Evolutionary conservation across 1,284 basidiomycete species (phyloP), one percentile per base, ranked within the genome.

Genomic region (Ceratobasidium sp.): DNA sequence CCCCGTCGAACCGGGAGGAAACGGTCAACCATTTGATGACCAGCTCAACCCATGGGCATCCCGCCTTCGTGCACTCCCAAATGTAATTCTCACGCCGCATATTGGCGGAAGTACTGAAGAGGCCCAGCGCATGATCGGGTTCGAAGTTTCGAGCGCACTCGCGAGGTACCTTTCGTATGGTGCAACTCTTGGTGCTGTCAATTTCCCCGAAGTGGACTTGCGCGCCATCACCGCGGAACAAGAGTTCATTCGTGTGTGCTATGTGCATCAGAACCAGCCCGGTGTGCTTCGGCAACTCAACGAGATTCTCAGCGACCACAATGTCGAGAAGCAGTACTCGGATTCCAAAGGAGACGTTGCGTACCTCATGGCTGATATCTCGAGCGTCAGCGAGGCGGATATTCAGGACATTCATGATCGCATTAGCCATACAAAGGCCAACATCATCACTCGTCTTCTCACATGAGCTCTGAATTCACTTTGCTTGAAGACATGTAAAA

Each of bases 71-170:
- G 79, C 81, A 2, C 80, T 92, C 69, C 87, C 89, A 56, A 98
- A 98, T 79, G 85, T 97, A 72, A 95, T 98, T 77, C 88, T 98
- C 74, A 98, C 95, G 0, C 97, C 97, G 19, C 97, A 99, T 78
- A 98, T 99, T 74, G 97, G 97, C 71, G 97, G 97, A 50, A 98
- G 94, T 47, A 99, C 97, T 11, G 97, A 99, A 79, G 97, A 99
- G 79, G 97, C 97, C 2, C 97, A 99, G 79, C 85, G 88, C 56
- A 94, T 96, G 85, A 99, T 99, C 73, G 97, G 97, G 33, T 89
- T 93, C 72, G 97, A 99, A 79, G 97, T 99, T 49, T 87, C 93
- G 13, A 84, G 85, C 47, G 88, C 95, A 1, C 81, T 99, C 60
- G 83, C 85, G 39, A 89, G 95, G 70, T 99, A 98, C 81, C 87